Evolutionary conservation across 805 yeast species (phyloP).

Genomic region (Metschnikowia koreensis): DNA sequence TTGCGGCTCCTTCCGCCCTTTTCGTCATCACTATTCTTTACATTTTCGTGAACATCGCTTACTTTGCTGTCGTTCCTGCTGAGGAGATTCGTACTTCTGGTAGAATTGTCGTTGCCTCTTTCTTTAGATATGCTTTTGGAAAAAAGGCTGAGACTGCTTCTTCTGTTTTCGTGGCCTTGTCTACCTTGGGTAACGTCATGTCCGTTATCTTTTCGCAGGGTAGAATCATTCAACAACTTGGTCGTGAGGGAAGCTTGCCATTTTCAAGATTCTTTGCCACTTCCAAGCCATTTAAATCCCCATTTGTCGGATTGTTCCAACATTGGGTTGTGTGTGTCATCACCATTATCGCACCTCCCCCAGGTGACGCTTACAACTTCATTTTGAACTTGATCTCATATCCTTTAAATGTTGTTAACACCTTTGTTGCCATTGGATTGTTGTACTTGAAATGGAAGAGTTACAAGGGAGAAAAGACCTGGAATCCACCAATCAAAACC

Average conservation of each 20-base stretch:
- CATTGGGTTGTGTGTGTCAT: constrained; percentile 76
- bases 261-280: constrained; percentile 69
- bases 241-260: constrained; percentile 79
- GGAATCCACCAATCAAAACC: constrained; percentile 75
- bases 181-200: constrained; percentile 79
- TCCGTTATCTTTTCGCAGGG: constrained; percentile 82
- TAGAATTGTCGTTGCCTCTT: constrained; percentile 70
- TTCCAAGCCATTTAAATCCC: constrained; percentile 70
- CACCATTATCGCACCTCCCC: constrained; percentile 71
- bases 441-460: constrained; percentile 55
- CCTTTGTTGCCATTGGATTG: constrained; percentile 61
- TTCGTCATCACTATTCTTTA: constrained; percentile 60
- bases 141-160: constrained; percentile 66
- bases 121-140: constrained; percentile 72
- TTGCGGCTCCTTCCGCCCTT: constrained; percentile 76
- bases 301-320: constrained; percentile 68
- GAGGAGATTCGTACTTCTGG: constrained; percentile 60
- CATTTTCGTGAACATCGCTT: constrained; percentile 75
- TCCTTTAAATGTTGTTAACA: constrained; percentile 75
- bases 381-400: constrained; percentile 76
- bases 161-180: constrained; percentile 75
- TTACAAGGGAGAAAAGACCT: constrained; percentile 47
- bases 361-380: constrained; percentile 85
- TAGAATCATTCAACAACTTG: constrained; percentile 74
- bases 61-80: constrained; percentile 77